A percentile compares a stretch with the other conserved stretches of the same genome.
These are phyloP conservation scores for Solidago caesia DNA, from an alignment of 129 eudicot species.

Conservation along the genomic window DNA sequence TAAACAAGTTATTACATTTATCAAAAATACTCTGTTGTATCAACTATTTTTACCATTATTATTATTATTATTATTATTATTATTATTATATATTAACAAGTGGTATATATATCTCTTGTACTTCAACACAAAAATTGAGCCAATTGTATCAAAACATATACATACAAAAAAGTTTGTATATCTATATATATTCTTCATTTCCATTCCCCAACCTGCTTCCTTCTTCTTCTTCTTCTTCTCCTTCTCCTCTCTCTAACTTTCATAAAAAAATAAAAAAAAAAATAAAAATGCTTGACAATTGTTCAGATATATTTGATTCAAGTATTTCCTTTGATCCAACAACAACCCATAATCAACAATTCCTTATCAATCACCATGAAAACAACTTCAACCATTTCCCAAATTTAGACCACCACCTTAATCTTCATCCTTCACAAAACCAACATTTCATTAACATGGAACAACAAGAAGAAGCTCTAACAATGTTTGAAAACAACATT, in stretches of 20 bases:
- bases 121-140: background rate
- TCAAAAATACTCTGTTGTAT: no score
- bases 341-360: slow-evolving; percentile 20
- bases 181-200: slow-evolving; percentile 23
- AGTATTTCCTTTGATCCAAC: slow-evolving; percentile 50
- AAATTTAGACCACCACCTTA: background rate
- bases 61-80: no score
- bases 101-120: no score
- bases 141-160: no score
- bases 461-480: no score
- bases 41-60: no score
- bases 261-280: background rate
- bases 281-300: slow-evolving; percentile 31
- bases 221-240: slow-evolving; percentile 10
- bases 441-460: no score
- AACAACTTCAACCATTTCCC: slow-evolving; percentile 30
- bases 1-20: no score
- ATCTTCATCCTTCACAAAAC: no score
- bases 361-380: slow-evolving; percentile 24
- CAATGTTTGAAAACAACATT: slow-evolving; percentile 6
- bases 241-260: background rate
- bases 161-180: background rate
- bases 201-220: slow-evolving; percentile 30
- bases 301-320: slow-evolving; percentile 43
- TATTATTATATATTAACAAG: no score